Conservation (phyloP, 768 basidiomycete genomes). For the Pholiota microspora region DNA sequence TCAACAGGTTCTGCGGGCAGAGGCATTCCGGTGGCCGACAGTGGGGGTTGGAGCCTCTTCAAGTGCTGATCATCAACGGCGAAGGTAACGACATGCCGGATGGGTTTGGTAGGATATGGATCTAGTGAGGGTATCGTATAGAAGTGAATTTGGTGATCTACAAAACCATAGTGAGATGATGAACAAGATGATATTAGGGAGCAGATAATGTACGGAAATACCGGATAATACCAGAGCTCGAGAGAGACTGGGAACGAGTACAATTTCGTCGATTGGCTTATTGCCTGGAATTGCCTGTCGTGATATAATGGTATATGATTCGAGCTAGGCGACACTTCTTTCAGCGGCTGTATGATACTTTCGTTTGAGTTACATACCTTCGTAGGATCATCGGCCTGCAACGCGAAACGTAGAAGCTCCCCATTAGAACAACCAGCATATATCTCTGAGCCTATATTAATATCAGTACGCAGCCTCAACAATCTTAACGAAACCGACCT, state of each 20-base stretch:
- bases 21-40: conserved; percentile 32
- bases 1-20: conserved; percentile 53
- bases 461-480: neutral
- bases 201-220: conserved; percentile 29
- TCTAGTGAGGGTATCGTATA: conserved; percentile 82
- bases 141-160: conserved; percentile 70
- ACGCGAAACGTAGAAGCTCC: conserved; percentile 74
- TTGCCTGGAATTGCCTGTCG: conserved; percentile 67
- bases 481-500: conserved; percentile 32
- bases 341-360: no score
- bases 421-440: conserved; percentile 88
- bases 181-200: neutral
- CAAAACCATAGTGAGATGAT: conserved; percentile 10
- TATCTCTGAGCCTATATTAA: conserved; percentile 66
- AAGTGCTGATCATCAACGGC: conserved; percentile 81
- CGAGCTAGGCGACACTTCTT: conserved; percentile 39
- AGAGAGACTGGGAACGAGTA: conserved; percentile 72
- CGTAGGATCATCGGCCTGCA: conserved; percentile 56
- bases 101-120: conserved; percentile 70
- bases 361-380: conserved; percentile 37
- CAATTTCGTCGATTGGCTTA: conserved; percentile 78
- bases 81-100: conserved; percentile 78
- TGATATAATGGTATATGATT: conserved; percentile 65
- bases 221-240: conserved; percentile 78
- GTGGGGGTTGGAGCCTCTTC: conserved; percentile 41